Base-by-base conservation (phyloP, 441 rosid species). In the Biscutella laevigata region DNA sequence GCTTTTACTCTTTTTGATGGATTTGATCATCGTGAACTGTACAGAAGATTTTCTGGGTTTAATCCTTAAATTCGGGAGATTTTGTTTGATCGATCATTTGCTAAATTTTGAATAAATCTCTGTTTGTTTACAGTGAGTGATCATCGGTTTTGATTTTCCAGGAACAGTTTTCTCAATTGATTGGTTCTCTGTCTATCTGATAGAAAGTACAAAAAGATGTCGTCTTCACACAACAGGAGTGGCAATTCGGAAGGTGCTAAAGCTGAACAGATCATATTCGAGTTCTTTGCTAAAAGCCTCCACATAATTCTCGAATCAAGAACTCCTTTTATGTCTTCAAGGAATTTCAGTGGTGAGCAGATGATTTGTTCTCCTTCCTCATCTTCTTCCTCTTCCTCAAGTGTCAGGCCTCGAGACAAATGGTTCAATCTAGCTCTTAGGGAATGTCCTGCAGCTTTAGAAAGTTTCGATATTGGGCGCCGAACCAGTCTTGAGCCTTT, bases 391-490 rank as follows among this genome's bases (percentile, higher is more conserved):
- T 85, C 97, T 1, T 82, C 95, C 1, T 86, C 95, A 0, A 83
- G 94, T 24, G 86, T 81, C 30, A 77, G 85, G 63, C 82, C 94
- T 1, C 78, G 98, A 12, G 97, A 92, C 70, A 82, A 78, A 63
- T 86, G 97, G 96, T 92, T 92, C 61, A 86, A 86, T 60, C 63
- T 92, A 63, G 95, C 94, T 3, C 91, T 92, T 9, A 70, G 86
- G 70, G 97, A 86, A 36, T 80, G 94, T 68, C 92, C 97, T 28
- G 84, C 77, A 3, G 84, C 88, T 0, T 67, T 81, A 4, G 96
- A 90, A 71, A 90, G 71, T 68, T 74, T 79, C 22, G 94, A 86
- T 52, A 75, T 84, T 2, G 86, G 84, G 51, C 84, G 74, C 2
- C 79, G 74, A 60, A 83, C 78, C 67, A 77, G 72, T 52, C 59